Conservation (phyloP, 2,329 filamentous ascomycete species). For the Parascedosporium putredinis region DNA sequence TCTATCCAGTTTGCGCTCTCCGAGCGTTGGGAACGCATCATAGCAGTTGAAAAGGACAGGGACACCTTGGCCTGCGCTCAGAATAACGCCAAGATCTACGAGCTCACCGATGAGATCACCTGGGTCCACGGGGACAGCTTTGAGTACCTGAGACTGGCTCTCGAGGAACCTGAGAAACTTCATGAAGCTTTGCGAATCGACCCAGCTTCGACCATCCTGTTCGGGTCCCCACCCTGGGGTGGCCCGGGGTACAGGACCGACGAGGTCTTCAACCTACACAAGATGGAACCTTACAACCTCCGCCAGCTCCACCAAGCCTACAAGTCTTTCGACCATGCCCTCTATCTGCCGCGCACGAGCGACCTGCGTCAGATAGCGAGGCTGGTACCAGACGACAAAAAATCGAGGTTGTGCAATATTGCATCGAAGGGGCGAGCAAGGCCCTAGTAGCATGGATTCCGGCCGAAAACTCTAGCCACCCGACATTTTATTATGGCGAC, state of each 20-base stretch:
- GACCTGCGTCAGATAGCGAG: constrained; percentile 68
- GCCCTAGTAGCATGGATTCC: constrained; percentile 57
- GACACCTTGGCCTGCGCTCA: constrained; percentile 80
- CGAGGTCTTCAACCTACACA: constrained; percentile 69
- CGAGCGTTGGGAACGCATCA: constrained; percentile 68
- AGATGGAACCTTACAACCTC: constrained; percentile 82
- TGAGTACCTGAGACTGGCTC: constrained; percentile 46
- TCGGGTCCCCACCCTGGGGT: constrained; percentile 52
- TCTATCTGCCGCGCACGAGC: constrained; percentile 81
- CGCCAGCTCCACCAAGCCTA: constrained; percentile 53
- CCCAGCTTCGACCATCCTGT: constrained; percentile 33
- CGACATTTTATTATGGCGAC: constrained; percentile 5
- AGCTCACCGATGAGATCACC: constrained; percentile 62
- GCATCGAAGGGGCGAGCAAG: constrained; percentile 82
- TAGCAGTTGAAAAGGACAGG: constrained; percentile 79
- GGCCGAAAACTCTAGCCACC: background rate
- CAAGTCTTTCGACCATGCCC: constrained; percentile 47
- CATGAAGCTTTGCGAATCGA: constrained; percentile 31
- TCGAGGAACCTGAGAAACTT: constrained; percentile 24
- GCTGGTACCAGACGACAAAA: constrained; percentile 41
- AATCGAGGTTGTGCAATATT: constrained; percentile 78
- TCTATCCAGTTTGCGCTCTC: constrained; percentile 86
- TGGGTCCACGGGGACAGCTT: constrained; percentile 89
- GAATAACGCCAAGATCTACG: constrained; percentile 82
- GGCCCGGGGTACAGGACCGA: constrained; percentile 45